A percentile compares a stretch with the other conserved stretches of the same genome.
Conservation (phyloP, 805 yeast genomes). For the Starmerella sirachaensis region DNA sequence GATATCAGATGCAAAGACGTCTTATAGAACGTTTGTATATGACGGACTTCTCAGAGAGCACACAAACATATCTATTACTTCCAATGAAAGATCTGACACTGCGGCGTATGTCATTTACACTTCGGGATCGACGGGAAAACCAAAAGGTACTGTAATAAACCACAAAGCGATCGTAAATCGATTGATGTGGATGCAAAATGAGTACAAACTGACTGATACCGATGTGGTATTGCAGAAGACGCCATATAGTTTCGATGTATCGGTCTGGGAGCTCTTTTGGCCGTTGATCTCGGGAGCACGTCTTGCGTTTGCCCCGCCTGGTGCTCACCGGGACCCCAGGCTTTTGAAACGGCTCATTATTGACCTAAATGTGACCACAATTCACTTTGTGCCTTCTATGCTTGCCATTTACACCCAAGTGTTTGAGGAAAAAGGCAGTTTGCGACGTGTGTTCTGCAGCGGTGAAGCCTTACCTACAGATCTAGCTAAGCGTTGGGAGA, state of each 20-base stretch:
- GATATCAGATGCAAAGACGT: background rate
- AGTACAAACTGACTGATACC: conserved; percentile 1
- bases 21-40: background rate
- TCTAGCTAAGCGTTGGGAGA: conserved; percentile 9
- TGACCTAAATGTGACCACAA: conserved; percentile 7
- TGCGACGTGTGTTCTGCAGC: conserved; percentile 13
- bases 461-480: conserved; percentile 12
- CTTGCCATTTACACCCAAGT: conserved; percentile 8
- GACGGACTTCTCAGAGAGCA: background rate
- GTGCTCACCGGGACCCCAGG: conserved; percentile 13
- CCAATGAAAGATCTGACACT: conserved; percentile 35
- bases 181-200: conserved; percentile 13
- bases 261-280: conserved; percentile 18
- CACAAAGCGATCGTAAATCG: conserved; percentile 14
- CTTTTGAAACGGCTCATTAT: background rate
- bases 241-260: conserved; percentile 16
- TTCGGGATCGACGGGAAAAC: conserved; percentile 74
- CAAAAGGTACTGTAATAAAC: conserved; percentile 62
- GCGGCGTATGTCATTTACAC: conserved; percentile 71
- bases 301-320: conserved; percentile 15
- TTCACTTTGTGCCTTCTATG: conserved; percentile 18
- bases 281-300: conserved; percentile 14
- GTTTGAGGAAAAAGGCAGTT: background rate
- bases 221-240: conserved; percentile 15
- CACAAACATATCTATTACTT: background rate